Conservation (phyloP, 208 protist genomes). For the Wallacemonas sp. region DNA sequence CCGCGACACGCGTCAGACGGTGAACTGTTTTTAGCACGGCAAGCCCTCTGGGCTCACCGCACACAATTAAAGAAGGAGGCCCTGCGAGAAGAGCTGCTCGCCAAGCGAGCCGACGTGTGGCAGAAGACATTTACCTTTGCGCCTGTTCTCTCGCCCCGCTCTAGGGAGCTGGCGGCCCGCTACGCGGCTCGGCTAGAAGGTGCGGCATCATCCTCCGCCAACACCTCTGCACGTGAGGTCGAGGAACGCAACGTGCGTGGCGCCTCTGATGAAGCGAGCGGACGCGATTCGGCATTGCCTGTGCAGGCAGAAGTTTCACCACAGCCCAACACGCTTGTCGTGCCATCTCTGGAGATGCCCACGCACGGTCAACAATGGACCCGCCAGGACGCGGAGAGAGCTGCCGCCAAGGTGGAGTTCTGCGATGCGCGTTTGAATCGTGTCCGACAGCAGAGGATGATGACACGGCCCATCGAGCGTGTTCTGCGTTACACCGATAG, state of each 20-base stretch:
- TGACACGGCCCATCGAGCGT: not conserved
- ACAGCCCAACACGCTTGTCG: not conserved
- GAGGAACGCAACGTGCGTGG: not conserved
- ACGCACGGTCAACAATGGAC: not conserved
- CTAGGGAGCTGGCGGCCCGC: not conserved
- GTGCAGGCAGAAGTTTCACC: not conserved
- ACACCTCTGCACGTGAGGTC: not conserved
- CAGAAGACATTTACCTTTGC: not conserved
- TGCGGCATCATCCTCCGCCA: not conserved
- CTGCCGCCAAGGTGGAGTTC: not conserved
- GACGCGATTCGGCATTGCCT: not conserved
- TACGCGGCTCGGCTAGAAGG: not conserved
- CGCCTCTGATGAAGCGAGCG: not conserved
- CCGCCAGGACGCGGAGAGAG: not conserved
- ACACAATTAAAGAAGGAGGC: not conserved
- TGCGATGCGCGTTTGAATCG: not conserved
- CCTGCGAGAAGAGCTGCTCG: not conserved
- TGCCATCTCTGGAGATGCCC: not conserved
- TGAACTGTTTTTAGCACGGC: not conserved
- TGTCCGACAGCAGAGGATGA: not conserved
- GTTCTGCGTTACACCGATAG: constrained; percentile 7
- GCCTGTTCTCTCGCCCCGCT: constrained; percentile 3
- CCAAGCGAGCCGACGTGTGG: not conserved
- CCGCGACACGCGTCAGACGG: not conserved
- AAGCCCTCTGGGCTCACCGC: not conserved